Conservation (phyloP, 1,139 yeast genomes). For the Candida sanyaensis region DNA sequence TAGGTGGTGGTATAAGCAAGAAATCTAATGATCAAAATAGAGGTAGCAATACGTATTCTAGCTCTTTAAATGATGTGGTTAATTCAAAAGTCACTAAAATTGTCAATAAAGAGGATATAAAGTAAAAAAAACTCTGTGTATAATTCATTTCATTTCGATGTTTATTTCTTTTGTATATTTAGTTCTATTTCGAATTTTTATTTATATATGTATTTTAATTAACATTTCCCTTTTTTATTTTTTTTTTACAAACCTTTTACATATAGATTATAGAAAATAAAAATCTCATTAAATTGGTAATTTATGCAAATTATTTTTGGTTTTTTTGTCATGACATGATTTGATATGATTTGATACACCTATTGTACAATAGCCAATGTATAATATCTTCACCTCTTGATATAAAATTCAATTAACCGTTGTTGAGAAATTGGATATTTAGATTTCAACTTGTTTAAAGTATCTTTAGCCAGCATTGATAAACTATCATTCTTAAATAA, state of each 20-base stretch:
- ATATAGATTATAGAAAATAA: too few species aligned
- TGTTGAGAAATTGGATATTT: slow-evolving; percentile 14
- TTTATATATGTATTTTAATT: too few species aligned
- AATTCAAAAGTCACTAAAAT: slow-evolving; percentile 12
- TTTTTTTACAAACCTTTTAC: too few species aligned
- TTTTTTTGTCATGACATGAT: background rate
- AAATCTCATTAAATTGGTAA: too few species aligned
- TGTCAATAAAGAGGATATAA: slow-evolving; percentile 6
- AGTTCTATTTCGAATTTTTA: background rate
- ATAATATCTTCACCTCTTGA: slow-evolving; percentile 3
- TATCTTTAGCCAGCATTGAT: slow-evolving; percentile 5
- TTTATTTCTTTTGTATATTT: background rate
- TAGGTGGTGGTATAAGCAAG: slow-evolving; percentile 8
- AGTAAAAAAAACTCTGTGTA: background rate
- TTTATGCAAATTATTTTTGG: background rate
- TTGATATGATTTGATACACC: background rate
- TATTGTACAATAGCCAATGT: background rate
- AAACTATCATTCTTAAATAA: slow-evolving; percentile 24
- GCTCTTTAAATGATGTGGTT: slow-evolving; percentile 13
- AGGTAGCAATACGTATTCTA: slow-evolving; percentile 1
- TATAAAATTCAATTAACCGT: slow-evolving; percentile 13
- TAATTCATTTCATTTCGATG: background rate
- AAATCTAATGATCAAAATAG: background rate
- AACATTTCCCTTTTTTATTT: too few species aligned
- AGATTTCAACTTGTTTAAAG: slow-evolving; percentile 12